These are phyloP conservation scores for Penicillium oxalicum DNA, from an alignment of 2,329 filamentous ascomycete species.

Conservation along the genomic window DNA sequence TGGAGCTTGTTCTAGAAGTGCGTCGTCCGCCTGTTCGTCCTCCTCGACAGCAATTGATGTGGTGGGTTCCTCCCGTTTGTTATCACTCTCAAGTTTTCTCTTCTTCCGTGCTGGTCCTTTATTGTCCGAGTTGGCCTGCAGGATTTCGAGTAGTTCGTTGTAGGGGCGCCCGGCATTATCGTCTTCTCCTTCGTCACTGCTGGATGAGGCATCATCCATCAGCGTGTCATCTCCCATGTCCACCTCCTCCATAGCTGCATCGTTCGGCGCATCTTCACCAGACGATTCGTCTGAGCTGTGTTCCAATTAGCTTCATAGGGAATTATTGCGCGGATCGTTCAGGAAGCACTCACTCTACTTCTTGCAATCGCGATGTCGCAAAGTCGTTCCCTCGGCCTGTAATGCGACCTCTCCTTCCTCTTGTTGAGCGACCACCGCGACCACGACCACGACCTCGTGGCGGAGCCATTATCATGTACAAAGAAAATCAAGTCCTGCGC, in stretches of 20 bases:
- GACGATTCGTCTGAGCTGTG: conserved; percentile 27
- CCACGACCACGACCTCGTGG: conserved; percentile 20
- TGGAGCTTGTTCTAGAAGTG: conserved; percentile 46
- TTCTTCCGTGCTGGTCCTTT: conserved; percentile 47
- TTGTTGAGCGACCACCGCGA: conserved; percentile 18
- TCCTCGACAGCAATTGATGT: conserved; percentile 23
- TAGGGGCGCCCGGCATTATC: conserved; percentile 44
- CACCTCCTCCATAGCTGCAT: conserved; percentile 36
- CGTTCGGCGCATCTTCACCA: conserved; percentile 34
- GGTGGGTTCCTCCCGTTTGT: conserved; percentile 20
- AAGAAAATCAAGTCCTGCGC: not conserved
- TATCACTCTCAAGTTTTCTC: conserved; percentile 45
- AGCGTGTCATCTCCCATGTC: conserved; percentile 35
- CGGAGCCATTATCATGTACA: conserved; percentile 21
- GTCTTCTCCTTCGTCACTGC: conserved; percentile 44
- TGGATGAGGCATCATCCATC: conserved; percentile 33
- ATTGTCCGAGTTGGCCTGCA: conserved; percentile 40
- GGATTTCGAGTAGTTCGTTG: conserved; percentile 51
- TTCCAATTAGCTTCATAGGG: conserved; percentile 7
- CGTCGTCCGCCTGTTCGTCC: conserved; percentile 35
- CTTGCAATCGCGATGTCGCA: conserved; percentile 34
- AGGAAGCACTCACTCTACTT: conserved; percentile 31
- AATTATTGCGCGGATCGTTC: not conserved
- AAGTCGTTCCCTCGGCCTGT: conserved; percentile 27
- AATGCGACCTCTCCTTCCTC: conserved; percentile 35